Conservation (phyloP, 805 yeast species). For the Yarrowia divulgata region DNA sequence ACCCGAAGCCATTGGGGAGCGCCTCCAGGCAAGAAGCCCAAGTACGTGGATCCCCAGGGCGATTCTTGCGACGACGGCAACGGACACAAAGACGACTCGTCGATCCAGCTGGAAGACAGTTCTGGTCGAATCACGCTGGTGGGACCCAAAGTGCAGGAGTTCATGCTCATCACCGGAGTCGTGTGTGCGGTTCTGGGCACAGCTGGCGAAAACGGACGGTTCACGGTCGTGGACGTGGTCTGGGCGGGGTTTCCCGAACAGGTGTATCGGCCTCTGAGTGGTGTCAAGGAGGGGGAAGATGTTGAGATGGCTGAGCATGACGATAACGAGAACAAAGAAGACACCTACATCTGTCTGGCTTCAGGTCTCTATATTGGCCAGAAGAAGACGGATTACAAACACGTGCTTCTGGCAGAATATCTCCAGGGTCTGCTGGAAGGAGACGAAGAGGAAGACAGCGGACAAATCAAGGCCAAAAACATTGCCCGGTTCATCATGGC, state of each 20-base stretch:
- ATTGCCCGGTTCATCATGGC: slow-evolving; percentile 19
- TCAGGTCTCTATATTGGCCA: slow-evolving; percentile 75
- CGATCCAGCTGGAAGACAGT: slow-evolving; percentile 84
- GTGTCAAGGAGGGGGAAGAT: neutral
- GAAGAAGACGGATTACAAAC: slow-evolving; percentile 52
- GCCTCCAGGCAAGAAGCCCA: slow-evolving; percentile 51
- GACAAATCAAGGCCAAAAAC: neutral
- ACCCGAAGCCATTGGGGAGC: slow-evolving; percentile 47
- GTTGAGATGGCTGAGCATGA: neutral
- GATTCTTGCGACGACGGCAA: slow-evolving; percentile 49
- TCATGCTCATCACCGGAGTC: slow-evolving; percentile 83
- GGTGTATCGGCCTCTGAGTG: neutral
- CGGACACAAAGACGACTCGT: slow-evolving; percentile 53
- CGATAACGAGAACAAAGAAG: neutral
- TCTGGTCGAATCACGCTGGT: slow-evolving; percentile 82
- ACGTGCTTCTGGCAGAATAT: slow-evolving; percentile 66
- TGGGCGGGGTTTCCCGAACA: slow-evolving; percentile 66
- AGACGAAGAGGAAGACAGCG: slow-evolving; percentile 18
- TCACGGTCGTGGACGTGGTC: slow-evolving; percentile 80
- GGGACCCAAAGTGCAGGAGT: slow-evolving; percentile 60
- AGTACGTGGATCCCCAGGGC: slow-evolving; percentile 62
- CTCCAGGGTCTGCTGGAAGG: slow-evolving; percentile 72
- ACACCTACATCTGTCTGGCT: slow-evolving; percentile 63
- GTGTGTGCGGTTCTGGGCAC: slow-evolving; percentile 86
- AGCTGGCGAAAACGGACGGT: slow-evolving; percentile 81